phyloP scores from a whole-genome alignment of 768 basidiomycete genomes.

The Macrocybe gigantea region DNA sequence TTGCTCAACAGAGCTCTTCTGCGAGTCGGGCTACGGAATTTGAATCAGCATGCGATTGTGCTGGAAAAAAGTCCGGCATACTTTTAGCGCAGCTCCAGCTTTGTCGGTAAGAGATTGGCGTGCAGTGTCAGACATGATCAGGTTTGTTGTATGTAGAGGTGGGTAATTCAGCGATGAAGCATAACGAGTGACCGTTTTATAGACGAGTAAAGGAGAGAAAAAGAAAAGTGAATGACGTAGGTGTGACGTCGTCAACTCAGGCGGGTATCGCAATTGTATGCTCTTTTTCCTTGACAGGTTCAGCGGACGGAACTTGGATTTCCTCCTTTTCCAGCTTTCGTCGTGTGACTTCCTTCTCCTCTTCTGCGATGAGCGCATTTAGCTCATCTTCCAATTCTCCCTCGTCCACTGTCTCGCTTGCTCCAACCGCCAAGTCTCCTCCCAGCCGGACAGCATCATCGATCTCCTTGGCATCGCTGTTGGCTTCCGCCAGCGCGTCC shows the following conservation, averaged over 20 bases:
- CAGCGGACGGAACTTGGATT: slow-evolving; percentile 10
- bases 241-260: neutral
- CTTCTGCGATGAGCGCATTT: slow-evolving; percentile 40
- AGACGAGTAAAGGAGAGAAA: neutral
- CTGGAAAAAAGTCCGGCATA: slow-evolving; percentile 9
- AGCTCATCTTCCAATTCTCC: slow-evolving; percentile 60
- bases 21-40: slow-evolving; percentile 43
- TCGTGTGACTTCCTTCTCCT: slow-evolving; percentile 16
- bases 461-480: slow-evolving; percentile 76
- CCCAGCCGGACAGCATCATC: slow-evolving; percentile 72
- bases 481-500: slow-evolving; percentile 80
- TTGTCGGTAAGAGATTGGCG: slow-evolving; percentile 61
- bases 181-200: neutral
- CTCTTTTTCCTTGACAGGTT: neutral
- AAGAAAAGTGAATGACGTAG: neutral
- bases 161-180: neutral
- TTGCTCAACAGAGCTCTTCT: slow-evolving; percentile 52
- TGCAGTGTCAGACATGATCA: slow-evolving; percentile 47
- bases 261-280: neutral
- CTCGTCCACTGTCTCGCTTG: slow-evolving; percentile 63
- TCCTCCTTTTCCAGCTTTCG: slow-evolving; percentile 7
- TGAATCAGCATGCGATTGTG: neutral
- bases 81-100: slow-evolving; percentile 44
- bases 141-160: neutral
- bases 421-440: slow-evolving; percentile 51